Evolutionary conservation across 495 filamentous ascomycete genomes (phyloP).

Genomic region (Talaromyces nanjingensis): DNA sequence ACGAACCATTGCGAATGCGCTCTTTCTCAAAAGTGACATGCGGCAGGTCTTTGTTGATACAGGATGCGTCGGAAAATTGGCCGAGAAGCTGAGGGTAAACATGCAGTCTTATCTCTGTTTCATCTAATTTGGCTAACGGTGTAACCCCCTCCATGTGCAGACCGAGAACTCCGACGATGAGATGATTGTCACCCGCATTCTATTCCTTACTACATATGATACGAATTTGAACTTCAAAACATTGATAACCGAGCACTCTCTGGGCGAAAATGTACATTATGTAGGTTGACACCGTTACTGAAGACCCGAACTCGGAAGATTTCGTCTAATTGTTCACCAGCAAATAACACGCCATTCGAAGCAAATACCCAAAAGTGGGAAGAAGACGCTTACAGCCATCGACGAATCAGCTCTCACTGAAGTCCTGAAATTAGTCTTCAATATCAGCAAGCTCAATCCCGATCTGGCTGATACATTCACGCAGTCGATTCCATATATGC

Average conservation of each 20-base stretch:
- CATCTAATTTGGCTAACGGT: background rate
- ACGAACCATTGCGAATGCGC: slow-evolving; percentile 79
- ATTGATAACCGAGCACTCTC: slow-evolving; percentile 60
- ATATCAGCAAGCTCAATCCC: slow-evolving; percentile 67
- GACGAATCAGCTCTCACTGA: slow-evolving; percentile 76
- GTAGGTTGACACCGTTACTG: slow-evolving; percentile 23
- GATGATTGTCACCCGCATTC: slow-evolving; percentile 73
- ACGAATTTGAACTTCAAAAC: slow-evolving; percentile 61
- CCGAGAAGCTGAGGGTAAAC: slow-evolving; percentile 58
- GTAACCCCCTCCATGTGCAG: slow-evolving; percentile 17
- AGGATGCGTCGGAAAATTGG: slow-evolving; percentile 64
- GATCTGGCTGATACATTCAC: slow-evolving; percentile 54
- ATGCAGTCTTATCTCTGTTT: background rate
- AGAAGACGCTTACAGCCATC: slow-evolving; percentile 48
- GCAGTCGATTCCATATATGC: slow-evolving; percentile 59
- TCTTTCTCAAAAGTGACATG: slow-evolving; percentile 63
- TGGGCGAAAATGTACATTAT: slow-evolving; percentile 63
- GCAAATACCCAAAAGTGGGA: slow-evolving; percentile 43
- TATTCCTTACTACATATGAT: slow-evolving; percentile 82
- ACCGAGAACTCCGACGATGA: slow-evolving; percentile 78
- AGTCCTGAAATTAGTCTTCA: slow-evolving; percentile 83
- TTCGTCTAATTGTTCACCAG: slow-evolving; percentile 18
- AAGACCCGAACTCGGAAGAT: too few species aligned
- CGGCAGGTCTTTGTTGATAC: slow-evolving; percentile 77
- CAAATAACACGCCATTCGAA: slow-evolving; percentile 65